phyloP scores from a whole-genome alignment of 2,329 filamentous ascomycete genomes.

The Colletotrichum karsti region DNA sequence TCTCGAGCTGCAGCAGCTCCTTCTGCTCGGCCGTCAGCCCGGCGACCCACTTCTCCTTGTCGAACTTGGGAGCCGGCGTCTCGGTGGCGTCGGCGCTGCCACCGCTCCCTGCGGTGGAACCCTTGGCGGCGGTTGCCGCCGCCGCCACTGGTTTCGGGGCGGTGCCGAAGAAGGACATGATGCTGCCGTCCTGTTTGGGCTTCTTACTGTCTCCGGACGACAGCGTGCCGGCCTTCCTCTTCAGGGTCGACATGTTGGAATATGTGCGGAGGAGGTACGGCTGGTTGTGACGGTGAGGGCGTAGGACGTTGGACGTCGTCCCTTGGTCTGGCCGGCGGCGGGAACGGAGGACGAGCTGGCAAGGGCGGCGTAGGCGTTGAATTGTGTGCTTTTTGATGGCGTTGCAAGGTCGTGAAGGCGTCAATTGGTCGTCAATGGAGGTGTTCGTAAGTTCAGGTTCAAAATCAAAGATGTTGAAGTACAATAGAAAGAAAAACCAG shows the following conservation, averaged over 20 bases:
- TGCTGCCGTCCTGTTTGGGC: constrained; percentile 77
- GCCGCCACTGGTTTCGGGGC: constrained; percentile 63
- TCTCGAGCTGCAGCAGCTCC: constrained; percentile 85
- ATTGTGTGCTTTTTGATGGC: not conserved
- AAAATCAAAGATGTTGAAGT: not conserved
- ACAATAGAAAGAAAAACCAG: not conserved
- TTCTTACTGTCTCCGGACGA: constrained; percentile 69
- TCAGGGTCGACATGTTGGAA: constrained; percentile 62
- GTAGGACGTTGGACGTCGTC: not conserved
- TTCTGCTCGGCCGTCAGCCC: constrained; percentile 83
- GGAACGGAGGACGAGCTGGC: not conserved
- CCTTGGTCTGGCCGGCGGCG: not conserved
- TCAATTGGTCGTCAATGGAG: not conserved
- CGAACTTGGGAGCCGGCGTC: constrained; percentile 66
- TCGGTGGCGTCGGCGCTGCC: constrained; percentile 33
- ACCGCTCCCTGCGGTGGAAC: constrained; percentile 13
- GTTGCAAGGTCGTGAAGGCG: not conserved
- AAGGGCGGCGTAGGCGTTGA: not conserved
- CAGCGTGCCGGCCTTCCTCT: constrained; percentile 69
- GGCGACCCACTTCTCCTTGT: constrained; percentile 91
- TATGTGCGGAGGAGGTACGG: not conserved
- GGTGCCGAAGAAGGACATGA: constrained; percentile 87
- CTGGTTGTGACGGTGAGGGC: not conserved
- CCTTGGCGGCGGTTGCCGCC: constrained; percentile 32
- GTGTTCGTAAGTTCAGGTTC: not conserved